A percentile compares a stretch with the other conserved stretches of the same genome.
Conservation (phyloP, 495 filamentous ascomycete genomes). For the Lophiotrema nucula region DNA sequence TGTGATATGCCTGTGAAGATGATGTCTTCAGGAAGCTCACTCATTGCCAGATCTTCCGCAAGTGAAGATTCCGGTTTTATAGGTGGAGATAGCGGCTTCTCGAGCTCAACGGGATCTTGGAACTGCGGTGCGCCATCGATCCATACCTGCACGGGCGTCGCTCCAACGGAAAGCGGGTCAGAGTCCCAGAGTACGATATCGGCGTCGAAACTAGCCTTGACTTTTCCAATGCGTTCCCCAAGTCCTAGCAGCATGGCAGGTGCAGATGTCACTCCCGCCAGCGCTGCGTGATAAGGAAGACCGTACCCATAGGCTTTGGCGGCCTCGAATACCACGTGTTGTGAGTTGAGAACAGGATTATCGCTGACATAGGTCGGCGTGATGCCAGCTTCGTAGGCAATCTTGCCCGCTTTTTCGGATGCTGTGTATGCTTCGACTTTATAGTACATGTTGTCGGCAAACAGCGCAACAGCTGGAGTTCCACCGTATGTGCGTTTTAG, state of each 20-base stretch:
- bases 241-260: conserved; percentile 60
- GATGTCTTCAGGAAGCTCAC: conserved; percentile 25
- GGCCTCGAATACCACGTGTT: conserved; percentile 54
- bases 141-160: conserved; percentile 61
- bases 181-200: conserved; percentile 67
- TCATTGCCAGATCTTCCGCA: conserved; percentile 24
- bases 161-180: conserved; percentile 61
- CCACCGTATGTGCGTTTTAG: conserved; percentile 44
- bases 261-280: conserved; percentile 60
- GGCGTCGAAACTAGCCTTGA: conserved; percentile 62
- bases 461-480: conserved; percentile 40
- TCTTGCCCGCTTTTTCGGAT: conserved; percentile 59
- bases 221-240: conserved; percentile 59
- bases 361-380: conserved; percentile 47
- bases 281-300: conserved; percentile 57
- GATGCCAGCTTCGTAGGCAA: conserved; percentile 58
- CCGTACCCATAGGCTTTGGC: conserved; percentile 61
- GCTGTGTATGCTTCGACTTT: conserved; percentile 62
- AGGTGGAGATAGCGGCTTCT: conserved; percentile 37
- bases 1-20: conserved; percentile 30
- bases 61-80: conserved; percentile 31
- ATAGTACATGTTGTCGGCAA: conserved; percentile 64
- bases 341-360: conserved; percentile 41
- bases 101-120: conserved; percentile 31
- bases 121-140: conserved; percentile 55